Base-by-base conservation (phyloP, 2,329 filamentous ascomycete species). In the Xylogone sp. region DNA sequence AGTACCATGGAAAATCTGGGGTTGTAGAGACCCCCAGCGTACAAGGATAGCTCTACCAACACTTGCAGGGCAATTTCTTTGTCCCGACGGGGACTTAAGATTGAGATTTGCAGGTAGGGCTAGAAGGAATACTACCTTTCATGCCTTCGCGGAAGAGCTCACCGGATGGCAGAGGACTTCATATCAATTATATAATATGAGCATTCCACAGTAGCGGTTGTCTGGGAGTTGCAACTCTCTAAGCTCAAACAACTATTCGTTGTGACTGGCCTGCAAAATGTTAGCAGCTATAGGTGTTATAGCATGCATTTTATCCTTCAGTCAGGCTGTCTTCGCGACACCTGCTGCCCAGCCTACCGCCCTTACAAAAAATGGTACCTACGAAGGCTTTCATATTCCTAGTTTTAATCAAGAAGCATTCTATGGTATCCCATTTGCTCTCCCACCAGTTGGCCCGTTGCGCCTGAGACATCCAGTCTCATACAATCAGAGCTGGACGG, bases 261-360 rank as follows among this genome's bases (percentile, higher is more conserved):
- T 39, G 5, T 39, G n/a, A 18, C n/a, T 7, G n/a, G n/a, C 5
- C 24, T 6, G 5, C 13, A 39, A 6, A 6, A 39, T 39, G 34
- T 7, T 39, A 16, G 10, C 13, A 7, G 34, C 34, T 13, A 18
- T 39, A 9, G 5, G 8, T 39, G 4, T 39, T 39, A 39, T 39
- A 16, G 4, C 4, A 7, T 39, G 13, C n/a, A 9, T 39, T 39
- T 13, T 18, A 16, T 13, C n/a, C 5, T 65, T 68, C 43, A 78
- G 75, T 3, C 53, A 52, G 3, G 54, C 60, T 6, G 56, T 59
- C 2, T 58, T 61, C 31, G 62, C 67, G 7, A 18, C 62, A 7
- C n/a, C 34, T 39, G n/a, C 34, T 39, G 34, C 1, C n/a, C 34
- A 39, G n/a, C 59, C 59, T 2, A 62, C 45, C 7, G 58, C 51